Evolutionary conservation across 2,329 filamentous ascomycete species (phyloP).

Genomic region (Hawksworthiomyces lignivorus): DNA sequence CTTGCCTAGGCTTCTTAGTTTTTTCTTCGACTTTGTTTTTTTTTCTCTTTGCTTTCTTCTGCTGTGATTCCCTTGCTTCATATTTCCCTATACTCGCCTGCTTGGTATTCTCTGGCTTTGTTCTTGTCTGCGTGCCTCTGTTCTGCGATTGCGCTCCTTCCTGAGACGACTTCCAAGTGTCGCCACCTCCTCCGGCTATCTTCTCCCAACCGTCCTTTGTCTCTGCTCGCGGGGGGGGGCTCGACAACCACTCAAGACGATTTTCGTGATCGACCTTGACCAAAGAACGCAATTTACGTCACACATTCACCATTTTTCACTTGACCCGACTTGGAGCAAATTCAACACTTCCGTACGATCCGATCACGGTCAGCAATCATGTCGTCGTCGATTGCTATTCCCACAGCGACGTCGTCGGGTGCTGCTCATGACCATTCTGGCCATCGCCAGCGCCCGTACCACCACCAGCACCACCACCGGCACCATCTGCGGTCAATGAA

Average conservation of each 20-base stretch:
- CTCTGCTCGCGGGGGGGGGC: too few relatives aligned
- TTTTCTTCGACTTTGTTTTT: background rate
- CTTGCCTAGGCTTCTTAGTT: background rate
- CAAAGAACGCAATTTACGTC: too few relatives aligned
- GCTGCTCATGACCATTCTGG: conserved; percentile 13
- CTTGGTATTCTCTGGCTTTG: background rate
- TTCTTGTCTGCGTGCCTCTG: background rate
- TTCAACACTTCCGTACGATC: conserved; percentile 7
- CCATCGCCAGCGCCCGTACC: background rate
- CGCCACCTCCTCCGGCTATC: background rate
- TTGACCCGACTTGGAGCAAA: too few relatives aligned
- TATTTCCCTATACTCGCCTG: too few relatives aligned
- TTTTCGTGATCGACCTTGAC: background rate
- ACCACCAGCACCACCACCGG: conserved; percentile 4
- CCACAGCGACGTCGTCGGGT: conserved; percentile 27
- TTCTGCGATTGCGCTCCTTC: too few relatives aligned
- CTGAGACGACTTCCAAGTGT: background rate
- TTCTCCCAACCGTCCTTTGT: background rate
- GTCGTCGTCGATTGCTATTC: conserved; percentile 66
- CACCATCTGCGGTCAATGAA: conserved; percentile 12
- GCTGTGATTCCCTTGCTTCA: too few relatives aligned
- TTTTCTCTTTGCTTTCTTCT: background rate
- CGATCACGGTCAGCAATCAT: conserved; percentile 26
- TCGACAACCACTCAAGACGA: background rate
- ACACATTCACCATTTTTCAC: too few relatives aligned